Evolutionary conservation across 148 eudicot genomes (phyloP), one percentile per base, ranked within the genome.

Genomic region (Pharnaceum exiguum): DNA sequence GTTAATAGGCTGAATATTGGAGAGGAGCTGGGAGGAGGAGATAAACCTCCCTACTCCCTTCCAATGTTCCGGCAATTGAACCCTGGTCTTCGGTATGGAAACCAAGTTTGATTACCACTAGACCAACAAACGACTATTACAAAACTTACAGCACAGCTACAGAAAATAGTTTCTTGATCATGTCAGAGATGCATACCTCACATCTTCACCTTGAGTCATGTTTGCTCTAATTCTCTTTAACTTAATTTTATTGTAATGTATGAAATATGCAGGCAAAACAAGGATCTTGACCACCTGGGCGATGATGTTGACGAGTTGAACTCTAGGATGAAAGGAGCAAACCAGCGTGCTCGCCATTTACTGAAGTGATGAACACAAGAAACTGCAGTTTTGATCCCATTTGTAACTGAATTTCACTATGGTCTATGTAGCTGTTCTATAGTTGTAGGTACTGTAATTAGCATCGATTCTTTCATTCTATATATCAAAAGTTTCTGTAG

Each of bases 261-360:
- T 30, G 40, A 33, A 39, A 31, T n/a, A 48, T 72, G 68, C 66
- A 45, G 27, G 27, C 81, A 91, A 82, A 84, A 81, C 78, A 78
- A 82, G 63, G 93, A 95, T 39, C 77, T 91, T 24, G 97, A 91
- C 70, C 74, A 73, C 74, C 86, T 91, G 36, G 53, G 65, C 7
- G 77, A 77, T 27, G 96, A 91, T 53, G 71, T 91, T 15, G 98
- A 91, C 5, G 96, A 88, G 58, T 66, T 91, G 23, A 91, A 91
- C 67, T 67, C 77, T 1, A 73, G 96, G 68, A 82, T 87, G 29
- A 91, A 87, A 61, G 90, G 85, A 22, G 87, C 97, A 12, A 85
- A 88, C 62, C 81, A 69, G 62, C 89, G 95, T 27, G 74, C 88
- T 38, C 78, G 81, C 15, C 63, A 70, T 29, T 27, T 70, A 10